phyloP scores from a whole-genome alignment of 108 stramenopile genomes.

The Skeletonema marinoi region DNA sequence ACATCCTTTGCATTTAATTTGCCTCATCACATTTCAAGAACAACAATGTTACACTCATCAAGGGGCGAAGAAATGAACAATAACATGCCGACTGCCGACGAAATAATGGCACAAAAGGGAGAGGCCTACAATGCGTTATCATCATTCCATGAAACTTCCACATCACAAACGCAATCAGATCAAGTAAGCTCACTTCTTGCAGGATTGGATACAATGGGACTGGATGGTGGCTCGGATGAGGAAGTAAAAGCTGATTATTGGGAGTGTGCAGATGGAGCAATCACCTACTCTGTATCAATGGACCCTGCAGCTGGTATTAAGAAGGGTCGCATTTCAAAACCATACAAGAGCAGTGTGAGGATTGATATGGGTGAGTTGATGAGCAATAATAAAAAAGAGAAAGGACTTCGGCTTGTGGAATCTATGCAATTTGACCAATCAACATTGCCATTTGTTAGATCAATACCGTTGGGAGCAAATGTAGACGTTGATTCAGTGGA shows the following conservation, averaged over 20 bases:
- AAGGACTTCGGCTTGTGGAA: constrained; percentile 33
- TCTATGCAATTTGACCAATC: constrained; percentile 18
- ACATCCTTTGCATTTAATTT: not conserved
- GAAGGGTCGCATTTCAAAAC: constrained; percentile 47
- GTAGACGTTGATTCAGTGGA: constrained; percentile 83
- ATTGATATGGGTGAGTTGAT: constrained; percentile 35
- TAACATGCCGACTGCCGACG: constrained; percentile 21
- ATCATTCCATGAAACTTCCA: constrained; percentile 40
- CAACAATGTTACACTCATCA: not conserved
- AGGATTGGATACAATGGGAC: not conserved
- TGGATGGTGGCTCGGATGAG: constrained; percentile 4
- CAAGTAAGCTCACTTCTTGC: not conserved
- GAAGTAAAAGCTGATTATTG: constrained; percentile 20
- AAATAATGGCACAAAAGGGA: constrained; percentile 38
- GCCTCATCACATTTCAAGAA: not conserved
- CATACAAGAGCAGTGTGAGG: constrained; percentile 57
- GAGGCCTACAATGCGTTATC: constrained; percentile 47
- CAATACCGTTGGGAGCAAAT: constrained; percentile 50
- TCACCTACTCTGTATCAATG: constrained; percentile 63
- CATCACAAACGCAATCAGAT: not conserved
- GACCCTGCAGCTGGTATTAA: constrained; percentile 77
- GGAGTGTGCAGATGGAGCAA: constrained; percentile 62
- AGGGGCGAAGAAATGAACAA: not conserved
- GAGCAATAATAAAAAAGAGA: not conserved
- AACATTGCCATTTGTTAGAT: constrained; percentile 40